phyloP scores from a whole-genome alignment of 805 yeast species.

The Lipomyces oligophaga region DNA sequence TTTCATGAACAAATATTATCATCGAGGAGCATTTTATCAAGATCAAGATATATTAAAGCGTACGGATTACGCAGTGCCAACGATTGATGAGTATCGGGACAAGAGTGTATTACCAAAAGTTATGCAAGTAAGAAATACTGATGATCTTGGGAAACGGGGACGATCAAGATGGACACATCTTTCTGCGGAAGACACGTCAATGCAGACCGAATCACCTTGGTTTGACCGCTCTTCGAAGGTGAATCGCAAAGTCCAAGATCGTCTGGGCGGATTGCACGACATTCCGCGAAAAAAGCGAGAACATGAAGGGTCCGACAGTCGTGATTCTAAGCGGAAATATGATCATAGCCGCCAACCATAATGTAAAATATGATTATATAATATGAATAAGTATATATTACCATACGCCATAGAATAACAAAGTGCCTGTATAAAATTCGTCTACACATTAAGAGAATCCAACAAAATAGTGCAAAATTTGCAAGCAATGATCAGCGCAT shows the following conservation, averaged over 20 bases:
- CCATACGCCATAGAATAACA: conserved; percentile 5
- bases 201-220: conserved; percentile 21
- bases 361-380: neutral
- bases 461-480: neutral
- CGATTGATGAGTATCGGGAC: conserved; percentile 36
- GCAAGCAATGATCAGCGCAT: conserved; percentile 9
- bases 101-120: conserved; percentile 34
- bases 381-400: neutral
- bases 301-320: neutral
- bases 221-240: conserved; percentile 6
- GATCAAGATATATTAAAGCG: conserved; percentile 37
- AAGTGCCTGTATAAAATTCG: too few relatives aligned
- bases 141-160: conserved; percentile 35
- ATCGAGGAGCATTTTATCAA: conserved; percentile 38
- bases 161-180: conserved; percentile 33
- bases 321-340: neutral
- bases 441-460: neutral
- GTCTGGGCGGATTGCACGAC: conserved; percentile 21
- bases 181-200: conserved; percentile 36
- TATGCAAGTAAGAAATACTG: conserved; percentile 34
- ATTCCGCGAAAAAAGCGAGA: conserved; percentile 2
- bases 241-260: conserved; percentile 13
- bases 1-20: conserved; percentile 34
- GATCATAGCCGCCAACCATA: neutral
- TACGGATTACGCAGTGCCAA: conserved; percentile 32